A percentile compares a stretch with the other conserved stretches of the same genome.
phyloP scores from a whole-genome alignment of 352 stramenopile genomes.

The Phytophthora chlamydospora region DNA sequence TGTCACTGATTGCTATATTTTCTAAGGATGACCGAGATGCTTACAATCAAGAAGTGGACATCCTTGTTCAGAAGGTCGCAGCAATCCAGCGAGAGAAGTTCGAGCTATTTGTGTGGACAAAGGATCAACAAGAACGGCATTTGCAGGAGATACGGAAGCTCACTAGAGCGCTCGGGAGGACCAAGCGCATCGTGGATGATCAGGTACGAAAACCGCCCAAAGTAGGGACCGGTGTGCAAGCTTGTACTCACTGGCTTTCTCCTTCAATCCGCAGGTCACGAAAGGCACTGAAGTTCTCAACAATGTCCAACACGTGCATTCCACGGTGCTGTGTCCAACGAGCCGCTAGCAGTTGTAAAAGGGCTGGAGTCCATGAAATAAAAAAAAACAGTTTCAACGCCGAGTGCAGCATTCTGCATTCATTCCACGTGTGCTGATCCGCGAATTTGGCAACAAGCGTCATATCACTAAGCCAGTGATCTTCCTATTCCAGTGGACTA shows the following conservation, averaged over 20 bases:
- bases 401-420: not conserved
- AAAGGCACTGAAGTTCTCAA: constrained; percentile 51
- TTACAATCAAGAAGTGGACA: constrained; percentile 76
- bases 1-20: not conserved
- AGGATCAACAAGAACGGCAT: constrained; percentile 74
- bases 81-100: constrained; percentile 75
- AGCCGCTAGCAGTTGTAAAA: constrained; percentile 23
- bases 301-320: constrained; percentile 47
- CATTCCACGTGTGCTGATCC: not conserved
- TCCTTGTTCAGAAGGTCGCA: constrained; percentile 73
- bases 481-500: constrained; percentile 79
- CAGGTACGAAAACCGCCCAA: constrained; percentile 33
- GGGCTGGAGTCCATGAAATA: not conserved
- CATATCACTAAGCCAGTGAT: constrained; percentile 7
- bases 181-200: constrained; percentile 68
- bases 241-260: not conserved
- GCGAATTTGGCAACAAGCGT: not conserved
- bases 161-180: constrained; percentile 62
- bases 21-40: constrained; percentile 73
- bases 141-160: constrained; percentile 88
- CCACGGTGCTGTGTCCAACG: constrained; percentile 31
- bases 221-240: no score
- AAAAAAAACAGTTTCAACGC: not conserved
- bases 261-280: constrained; percentile 28
- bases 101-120: constrained; percentile 72